phyloP scores from a whole-genome alignment of 73 alveolate genomes.

The Effrenium voratum region DNA sequence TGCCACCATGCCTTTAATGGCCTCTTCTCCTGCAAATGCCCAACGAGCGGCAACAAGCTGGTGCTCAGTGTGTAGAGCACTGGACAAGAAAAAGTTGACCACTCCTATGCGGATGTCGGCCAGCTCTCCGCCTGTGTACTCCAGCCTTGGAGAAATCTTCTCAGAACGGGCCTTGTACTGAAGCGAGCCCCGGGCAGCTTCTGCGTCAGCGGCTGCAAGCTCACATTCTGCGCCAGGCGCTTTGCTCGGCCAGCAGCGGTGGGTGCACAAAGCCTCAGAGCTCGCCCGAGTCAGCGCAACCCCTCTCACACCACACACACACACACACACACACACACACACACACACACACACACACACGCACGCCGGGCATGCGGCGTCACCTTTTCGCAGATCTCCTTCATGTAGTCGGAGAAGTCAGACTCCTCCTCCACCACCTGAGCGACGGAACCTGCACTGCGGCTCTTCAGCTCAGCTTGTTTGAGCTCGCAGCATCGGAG shows the following conservation, averaged over 20 bases:
- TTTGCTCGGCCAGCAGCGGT: slow-evolving; percentile 82
- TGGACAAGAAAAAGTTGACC: no score
- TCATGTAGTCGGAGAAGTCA: slow-evolving; percentile 84
- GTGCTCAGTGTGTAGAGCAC: no score
- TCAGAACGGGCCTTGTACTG: not conserved
- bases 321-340: no score
- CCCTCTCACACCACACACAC: no score
- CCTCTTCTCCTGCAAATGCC: slow-evolving; percentile 51
- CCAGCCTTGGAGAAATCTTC: slow-evolving; percentile 19
- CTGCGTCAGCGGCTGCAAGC: slow-evolving; percentile 76
- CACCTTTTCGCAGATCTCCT: slow-evolving; percentile 83
- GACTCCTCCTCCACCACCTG: slow-evolving; percentile 82
- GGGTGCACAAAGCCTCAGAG: slow-evolving; percentile 66
- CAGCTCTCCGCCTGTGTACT: slow-evolving; percentile 83
- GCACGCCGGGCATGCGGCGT: slow-evolving; percentile 5
- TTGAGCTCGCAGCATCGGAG: slow-evolving; percentile 42
- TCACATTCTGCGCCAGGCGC: slow-evolving; percentile 73
- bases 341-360: no score
- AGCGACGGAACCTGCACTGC: not conserved
- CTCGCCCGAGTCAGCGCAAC: not conserved
- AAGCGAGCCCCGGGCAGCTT: not conserved
- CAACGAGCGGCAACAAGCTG: not conserved
- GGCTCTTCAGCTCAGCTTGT: not conserved
- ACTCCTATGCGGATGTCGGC: slow-evolving; percentile 69
- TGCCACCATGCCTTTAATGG: slow-evolving; percentile 90